Conservation (phyloP, 1,284 basidiomycete species). For the Marasmius tenuissimus region DNA sequence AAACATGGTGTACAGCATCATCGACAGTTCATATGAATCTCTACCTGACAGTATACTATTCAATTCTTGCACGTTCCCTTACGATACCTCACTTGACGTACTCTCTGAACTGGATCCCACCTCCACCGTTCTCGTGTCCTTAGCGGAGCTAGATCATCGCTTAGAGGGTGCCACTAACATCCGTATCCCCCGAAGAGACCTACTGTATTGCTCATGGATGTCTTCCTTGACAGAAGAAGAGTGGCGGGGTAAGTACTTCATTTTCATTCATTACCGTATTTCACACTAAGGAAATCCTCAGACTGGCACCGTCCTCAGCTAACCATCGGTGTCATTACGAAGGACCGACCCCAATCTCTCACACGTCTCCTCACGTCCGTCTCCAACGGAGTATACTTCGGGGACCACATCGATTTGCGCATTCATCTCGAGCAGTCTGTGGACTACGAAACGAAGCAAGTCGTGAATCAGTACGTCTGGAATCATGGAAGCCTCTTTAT, state of each 20-base stretch:
- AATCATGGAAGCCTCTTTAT: constrained; percentile 54
- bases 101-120: constrained; percentile 10
- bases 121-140: constrained; percentile 33
- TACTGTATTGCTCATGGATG: constrained; percentile 66
- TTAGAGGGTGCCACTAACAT: constrained; percentile 33
- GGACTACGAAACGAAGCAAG: constrained; percentile 55
- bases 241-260: constrained; percentile 47
- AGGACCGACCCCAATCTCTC: constrained; percentile 73
- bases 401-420: constrained; percentile 60
- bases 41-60: not conserved
- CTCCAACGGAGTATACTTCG: constrained; percentile 60
- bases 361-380: constrained; percentile 65
- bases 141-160: constrained; percentile 25
- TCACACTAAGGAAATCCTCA: constrained; percentile 27
- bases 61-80: constrained; percentile 19
- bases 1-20: constrained; percentile 32
- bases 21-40: constrained; percentile 25
- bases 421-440: constrained; percentile 77
- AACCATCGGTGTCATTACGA: constrained; percentile 74
- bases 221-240: constrained; percentile 53
- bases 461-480: constrained; percentile 60
- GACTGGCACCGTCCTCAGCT: constrained; percentile 73
- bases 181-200: constrained; percentile 49
- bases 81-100: constrained; percentile 16
- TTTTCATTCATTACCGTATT: not conserved